Evolutionary conservation across 2,329 filamentous ascomycete genomes (phyloP).

Genomic region (Septoria linicola): DNA sequence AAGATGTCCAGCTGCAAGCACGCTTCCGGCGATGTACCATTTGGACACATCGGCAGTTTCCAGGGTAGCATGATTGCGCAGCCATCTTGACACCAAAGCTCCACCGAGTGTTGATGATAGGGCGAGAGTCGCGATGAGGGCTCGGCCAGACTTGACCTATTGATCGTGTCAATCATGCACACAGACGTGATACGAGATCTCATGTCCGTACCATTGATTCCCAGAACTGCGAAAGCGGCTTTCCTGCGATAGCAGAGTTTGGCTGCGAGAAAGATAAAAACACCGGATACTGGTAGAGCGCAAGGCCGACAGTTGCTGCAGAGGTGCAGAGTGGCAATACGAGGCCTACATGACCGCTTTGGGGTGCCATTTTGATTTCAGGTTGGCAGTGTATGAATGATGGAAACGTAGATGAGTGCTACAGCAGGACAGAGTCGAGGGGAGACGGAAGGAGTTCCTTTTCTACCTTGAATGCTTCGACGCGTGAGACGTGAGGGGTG

Average conservation of each 20-base stretch:
- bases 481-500: neutral
- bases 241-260: constrained; percentile 26
- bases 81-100: constrained; percentile 28
- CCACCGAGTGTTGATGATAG: constrained; percentile 27
- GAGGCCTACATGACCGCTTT: constrained; percentile 32
- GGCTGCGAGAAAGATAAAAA: constrained; percentile 29
- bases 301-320: constrained; percentile 34
- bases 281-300: constrained; percentile 34
- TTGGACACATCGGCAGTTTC: constrained; percentile 27
- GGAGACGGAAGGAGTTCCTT: neutral
- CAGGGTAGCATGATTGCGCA: constrained; percentile 26
- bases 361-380: constrained; percentile 28
- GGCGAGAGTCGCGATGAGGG: constrained; percentile 24
- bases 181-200: neutral
- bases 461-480: neutral
- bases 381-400: neutral
- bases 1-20: constrained; percentile 31
- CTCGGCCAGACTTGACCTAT: constrained; percentile 26
- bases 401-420: neutral
- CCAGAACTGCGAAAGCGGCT: constrained; percentile 33
- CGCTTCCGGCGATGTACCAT: constrained; percentile 34
- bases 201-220: constrained; percentile 19
- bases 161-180: neutral
- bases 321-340: constrained; percentile 35
- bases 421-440: neutral